Evolutionary conservation across 2,329 filamentous ascomycete genomes (phyloP).

Genomic region (Parascedosporium putredinis): DNA sequence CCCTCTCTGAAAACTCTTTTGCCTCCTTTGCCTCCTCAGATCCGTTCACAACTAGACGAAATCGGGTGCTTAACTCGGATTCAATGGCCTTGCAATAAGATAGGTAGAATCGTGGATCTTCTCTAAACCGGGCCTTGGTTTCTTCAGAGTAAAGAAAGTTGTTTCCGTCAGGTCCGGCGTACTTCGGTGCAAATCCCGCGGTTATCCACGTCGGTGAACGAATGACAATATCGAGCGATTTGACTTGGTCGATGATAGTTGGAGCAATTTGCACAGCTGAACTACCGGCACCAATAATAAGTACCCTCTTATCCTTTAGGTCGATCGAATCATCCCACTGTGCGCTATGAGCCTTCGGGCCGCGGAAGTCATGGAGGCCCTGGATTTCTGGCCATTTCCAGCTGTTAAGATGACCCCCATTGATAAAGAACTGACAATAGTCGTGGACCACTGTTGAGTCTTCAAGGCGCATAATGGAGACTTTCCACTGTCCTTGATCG

Average conservation of each 20-base stretch:
- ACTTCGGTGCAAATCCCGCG: not conserved
- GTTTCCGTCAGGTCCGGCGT: not conserved
- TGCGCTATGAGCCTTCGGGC: slow-evolving; percentile 46
- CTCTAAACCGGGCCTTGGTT: slow-evolving; percentile 39
- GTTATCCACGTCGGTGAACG: not conserved
- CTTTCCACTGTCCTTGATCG: not conserved
- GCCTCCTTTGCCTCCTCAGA: slow-evolving; percentile 37
- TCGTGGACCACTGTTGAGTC: not conserved
- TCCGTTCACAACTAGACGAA: slow-evolving; percentile 42
- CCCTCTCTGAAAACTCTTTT: slow-evolving; percentile 33
- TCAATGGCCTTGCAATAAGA: slow-evolving; percentile 47
- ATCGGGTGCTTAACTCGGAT: slow-evolving; percentile 51
- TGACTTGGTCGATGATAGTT: slow-evolving; percentile 33
- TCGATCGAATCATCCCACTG: slow-evolving; percentile 46
- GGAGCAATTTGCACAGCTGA: slow-evolving; percentile 47
- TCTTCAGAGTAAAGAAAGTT: slow-evolving; percentile 39
- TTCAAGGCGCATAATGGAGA: not conserved
- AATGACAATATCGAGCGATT: not conserved
- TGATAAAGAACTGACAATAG: not conserved
- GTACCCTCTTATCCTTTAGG: slow-evolving; percentile 37
- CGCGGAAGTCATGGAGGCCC: slow-evolving; percentile 38
- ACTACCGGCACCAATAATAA: slow-evolving; percentile 53
- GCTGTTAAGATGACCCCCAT: not conserved
- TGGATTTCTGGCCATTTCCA: slow-evolving; percentile 35
- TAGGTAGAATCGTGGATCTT: slow-evolving; percentile 51